Base-by-base conservation (phyloP, 208 protist species). In the Novymonas esmeraldas region DNA sequence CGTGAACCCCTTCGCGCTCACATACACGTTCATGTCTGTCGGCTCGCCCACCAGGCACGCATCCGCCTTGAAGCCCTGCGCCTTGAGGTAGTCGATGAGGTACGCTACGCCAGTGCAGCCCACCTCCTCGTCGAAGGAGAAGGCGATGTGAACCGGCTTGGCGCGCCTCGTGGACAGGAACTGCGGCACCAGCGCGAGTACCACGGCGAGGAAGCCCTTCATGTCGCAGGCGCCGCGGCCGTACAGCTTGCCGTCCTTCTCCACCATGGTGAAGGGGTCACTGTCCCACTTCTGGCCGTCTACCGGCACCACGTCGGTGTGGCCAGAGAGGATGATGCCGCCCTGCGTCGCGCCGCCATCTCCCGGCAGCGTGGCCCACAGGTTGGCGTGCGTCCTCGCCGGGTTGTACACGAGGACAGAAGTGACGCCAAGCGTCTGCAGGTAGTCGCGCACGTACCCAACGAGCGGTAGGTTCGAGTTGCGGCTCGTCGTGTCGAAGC, bases 261-360 rank as follows among this genome's bases (percentile, higher is more conserved):
- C 84, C 31, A 78, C 79, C 70, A 88, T 70, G 16, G 38, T 74
- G 50, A 87, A 86, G 3, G 85, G 81, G 51, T 88, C 82, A 36
- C 34, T 82, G 57, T 81, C 70, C 77, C 85, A 87, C 73, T 72
- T 68, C 69, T 91, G 85, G 24, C 79, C 85, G 45, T 76, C 77
- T 52, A 85, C 81, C 34, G 85, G 80, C 55, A 88, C 85, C 54
- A 88, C 81, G 52, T 91, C 81, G 10, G 70, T 87, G 68, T 88
- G 82, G 9, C 79, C 85, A 16, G 73, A 86, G 33, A 91, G 64
- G 38, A 87, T 78, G 36, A 91, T 76, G 61, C 85, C 81, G 51
- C 85, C 85, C 10, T 80, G 70, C 44, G 65, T 81, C 51, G 62
- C 66, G 56, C 81, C 81, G 49, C 73, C 69, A 18, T 66, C 56